A percentile compares a stretch with the other conserved stretches of the same genome.
phyloP scores from a whole-genome alignment of 176 grass and related monocot species.

The Calamus simplicifolius region DNA sequence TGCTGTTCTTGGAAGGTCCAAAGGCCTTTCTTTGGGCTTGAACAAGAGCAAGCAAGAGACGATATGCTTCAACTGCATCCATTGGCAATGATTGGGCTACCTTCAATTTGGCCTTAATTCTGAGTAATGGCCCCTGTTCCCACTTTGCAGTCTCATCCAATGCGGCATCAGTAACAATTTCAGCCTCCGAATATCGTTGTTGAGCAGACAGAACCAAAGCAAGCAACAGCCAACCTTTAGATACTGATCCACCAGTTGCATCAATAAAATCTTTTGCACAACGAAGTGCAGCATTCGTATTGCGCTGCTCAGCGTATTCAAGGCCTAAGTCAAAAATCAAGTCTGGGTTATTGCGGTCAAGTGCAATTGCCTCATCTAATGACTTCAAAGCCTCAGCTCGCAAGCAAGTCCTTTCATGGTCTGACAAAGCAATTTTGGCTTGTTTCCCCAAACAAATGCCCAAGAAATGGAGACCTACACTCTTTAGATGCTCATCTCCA shows the following conservation, averaged over 20 bases:
- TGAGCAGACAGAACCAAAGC: slow-evolving; percentile 84
- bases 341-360: slow-evolving; percentile 56
- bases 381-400: slow-evolving; percentile 79
- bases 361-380: slow-evolving; percentile 43
- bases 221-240: slow-evolving; percentile 89
- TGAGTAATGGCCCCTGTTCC: slow-evolving; percentile 83
- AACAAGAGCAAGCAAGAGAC: slow-evolving; percentile 80
- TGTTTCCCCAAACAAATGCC: slow-evolving; percentile 68
- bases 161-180: slow-evolving; percentile 86
- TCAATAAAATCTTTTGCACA: slow-evolving; percentile 88
- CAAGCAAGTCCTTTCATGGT: slow-evolving; percentile 71
- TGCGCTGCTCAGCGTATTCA: slow-evolving; percentile 84
- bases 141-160: slow-evolving; percentile 91
- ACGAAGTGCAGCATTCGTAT: slow-evolving; percentile 68
- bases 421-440: slow-evolving; percentile 69
- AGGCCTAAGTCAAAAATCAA: slow-evolving; percentile 69
- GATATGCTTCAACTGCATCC: slow-evolving; percentile 82
- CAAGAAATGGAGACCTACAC: slow-evolving; percentile 54
- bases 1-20: slow-evolving; percentile 45
- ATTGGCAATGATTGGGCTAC: slow-evolving; percentile 56
- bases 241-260: slow-evolving; percentile 73
- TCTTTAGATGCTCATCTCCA: slow-evolving; percentile 64
- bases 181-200: slow-evolving; percentile 71
- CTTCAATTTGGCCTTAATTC: slow-evolving; percentile 85
- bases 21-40: slow-evolving; percentile 83